Base-by-base conservation (phyloP, 148 eudicot species). In the Diospyros kaki region DNA sequence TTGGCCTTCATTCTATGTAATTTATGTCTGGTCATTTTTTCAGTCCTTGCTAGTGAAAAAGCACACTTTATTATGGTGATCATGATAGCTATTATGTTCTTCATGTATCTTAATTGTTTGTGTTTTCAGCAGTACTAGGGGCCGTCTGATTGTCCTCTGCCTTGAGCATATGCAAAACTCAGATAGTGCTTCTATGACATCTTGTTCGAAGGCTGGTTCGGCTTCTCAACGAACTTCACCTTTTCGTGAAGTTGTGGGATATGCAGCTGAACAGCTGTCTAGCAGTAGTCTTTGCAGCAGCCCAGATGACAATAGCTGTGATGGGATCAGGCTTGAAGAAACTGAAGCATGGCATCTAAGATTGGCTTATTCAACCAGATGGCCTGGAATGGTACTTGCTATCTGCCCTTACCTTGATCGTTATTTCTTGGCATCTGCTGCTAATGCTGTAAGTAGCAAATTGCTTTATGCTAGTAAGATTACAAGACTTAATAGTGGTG, bases 391-490 rank as follows among this genome's bases (percentile, higher is more conserved):
- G 81, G 90, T 94, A n/a, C 89, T 89, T 75, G 90, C 97, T 1
- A 76, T 94, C 68, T 92, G 91, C 77, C 87, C 93, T 74, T 94
- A 92, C 81, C 97, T 94, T 79, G 93, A 86, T 56, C 86, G 84
- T 77, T 94, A 85, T 81, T 92, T 94, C 86, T 74, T 94, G 87
- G 98, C 92, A 54, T 89, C 96, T 75, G 87, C 92, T 73, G 97
- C 96, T 72, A 88, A 86, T 81, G 84, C 92, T 81, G 98, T 94
- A 84, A 86, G 97, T 85, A 71, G 45, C 64, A 66, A 11, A 48
- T 50, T 65, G 58, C 63, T 63, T 18, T 3, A 12, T 45, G 64
- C 67, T 12, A 41, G 2, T 71, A 8, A 69, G 58, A 42, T 68
- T 62, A 10, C 52, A 40, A 17, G 50, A 13, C 5, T 59, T 74